phyloP scores from a whole-genome alignment of 495 filamentous ascomycete genomes.

The Tuber magnatum region DNA sequence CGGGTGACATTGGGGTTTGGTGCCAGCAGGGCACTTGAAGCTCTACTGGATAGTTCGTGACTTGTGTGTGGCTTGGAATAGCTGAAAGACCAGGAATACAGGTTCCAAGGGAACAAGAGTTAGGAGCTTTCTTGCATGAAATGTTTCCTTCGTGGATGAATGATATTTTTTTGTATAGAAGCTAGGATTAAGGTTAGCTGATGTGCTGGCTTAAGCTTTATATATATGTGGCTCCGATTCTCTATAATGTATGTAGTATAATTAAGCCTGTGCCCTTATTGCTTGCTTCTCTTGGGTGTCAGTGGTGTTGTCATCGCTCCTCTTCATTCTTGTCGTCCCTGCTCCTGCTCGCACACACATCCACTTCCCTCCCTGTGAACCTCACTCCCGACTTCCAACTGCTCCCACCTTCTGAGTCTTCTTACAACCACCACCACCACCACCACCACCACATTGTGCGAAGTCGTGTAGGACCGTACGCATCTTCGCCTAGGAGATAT shows the following conservation, averaged over 20 bases:
- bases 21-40: conserved; percentile 17
- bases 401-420: neutral
- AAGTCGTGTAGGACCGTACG: neutral
- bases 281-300: conserved; percentile 35
- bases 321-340: conserved; percentile 25
- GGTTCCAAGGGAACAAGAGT: conserved; percentile 7
- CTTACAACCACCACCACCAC: conserved; percentile 6
- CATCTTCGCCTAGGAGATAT: neutral
- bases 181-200: conserved; percentile 32
- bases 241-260: conserved; percentile 24
- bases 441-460: conserved; percentile 14
- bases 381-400: conserved; percentile 19
- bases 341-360: conserved; percentile 16
- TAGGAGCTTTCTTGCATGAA: conserved; percentile 30
- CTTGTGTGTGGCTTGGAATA: conserved; percentile 16
- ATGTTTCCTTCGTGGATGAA: conserved; percentile 24
- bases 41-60: conserved; percentile 9
- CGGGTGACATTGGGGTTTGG: conserved; percentile 2
- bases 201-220: conserved; percentile 23
- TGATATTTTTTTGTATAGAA: conserved; percentile 37
- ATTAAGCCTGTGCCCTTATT: conserved; percentile 31
- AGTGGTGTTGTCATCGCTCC: conserved; percentile 37
- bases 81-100: conserved; percentile 20
- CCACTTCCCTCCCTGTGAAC: conserved; percentile 26
- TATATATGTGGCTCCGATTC: conserved; percentile 36